phyloP scores from a whole-genome alignment of 495 filamentous ascomycete species.

The Hyaloscypha hepaticicola region DNA sequence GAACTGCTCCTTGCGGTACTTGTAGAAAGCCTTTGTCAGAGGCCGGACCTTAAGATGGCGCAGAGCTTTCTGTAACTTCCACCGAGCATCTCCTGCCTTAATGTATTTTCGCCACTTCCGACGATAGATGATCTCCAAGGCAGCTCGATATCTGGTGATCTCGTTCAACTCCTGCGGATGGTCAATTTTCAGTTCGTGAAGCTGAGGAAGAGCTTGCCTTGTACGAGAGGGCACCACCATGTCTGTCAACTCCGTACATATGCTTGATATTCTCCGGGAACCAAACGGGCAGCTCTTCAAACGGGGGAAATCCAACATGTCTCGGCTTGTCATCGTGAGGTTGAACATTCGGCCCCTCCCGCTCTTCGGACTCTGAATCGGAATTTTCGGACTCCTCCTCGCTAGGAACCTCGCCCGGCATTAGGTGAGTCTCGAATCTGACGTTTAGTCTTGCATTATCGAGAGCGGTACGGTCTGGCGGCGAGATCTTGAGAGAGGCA shows the following conservation, averaged over 20 bases:
- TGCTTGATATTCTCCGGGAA: slow-evolving; percentile 18
- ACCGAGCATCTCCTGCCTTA: slow-evolving; percentile 5
- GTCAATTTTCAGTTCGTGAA: background rate
- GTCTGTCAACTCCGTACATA: slow-evolving; percentile 7
- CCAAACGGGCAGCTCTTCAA: slow-evolving; percentile 11
- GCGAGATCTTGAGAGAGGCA: background rate
- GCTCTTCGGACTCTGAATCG: background rate
- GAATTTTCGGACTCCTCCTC: background rate
- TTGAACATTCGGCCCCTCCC: background rate
- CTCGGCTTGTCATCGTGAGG: background rate
- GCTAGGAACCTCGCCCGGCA: background rate
- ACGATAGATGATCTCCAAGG: slow-evolving; percentile 7
- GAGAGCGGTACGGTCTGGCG: background rate
- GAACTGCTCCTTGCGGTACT: slow-evolving; percentile 2
- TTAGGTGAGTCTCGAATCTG: background rate
- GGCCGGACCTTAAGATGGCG: background rate
- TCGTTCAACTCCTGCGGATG: slow-evolving; percentile 12
- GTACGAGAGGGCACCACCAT: slow-evolving; percentile 14
- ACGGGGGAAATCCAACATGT: slow-evolving; percentile 3
- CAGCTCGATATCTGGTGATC: slow-evolving; percentile 16
- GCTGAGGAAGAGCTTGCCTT: slow-evolving; percentile 7
- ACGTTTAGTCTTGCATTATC: background rate
- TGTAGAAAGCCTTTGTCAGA: background rate
- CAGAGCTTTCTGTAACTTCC: slow-evolving; percentile 1
- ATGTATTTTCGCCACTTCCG: slow-evolving; percentile 19